Percentiles rank a stretch among this genome's conserved stretches.
Evolutionary conservation across 805 yeast species (phyloP).

Genomic region (Yarrowia bubula): DNA sequence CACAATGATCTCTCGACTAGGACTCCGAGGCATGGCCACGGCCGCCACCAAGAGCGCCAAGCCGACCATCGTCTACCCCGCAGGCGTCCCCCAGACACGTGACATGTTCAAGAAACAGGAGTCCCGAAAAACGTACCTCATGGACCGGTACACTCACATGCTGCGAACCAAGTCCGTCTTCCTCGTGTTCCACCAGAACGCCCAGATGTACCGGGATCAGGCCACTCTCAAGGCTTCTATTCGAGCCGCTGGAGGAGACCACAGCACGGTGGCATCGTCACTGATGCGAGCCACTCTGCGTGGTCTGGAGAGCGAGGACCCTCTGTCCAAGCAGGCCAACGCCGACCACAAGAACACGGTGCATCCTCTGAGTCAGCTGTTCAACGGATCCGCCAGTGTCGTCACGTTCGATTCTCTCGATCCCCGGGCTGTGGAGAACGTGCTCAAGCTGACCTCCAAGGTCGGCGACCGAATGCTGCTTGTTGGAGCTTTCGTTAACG

Average conservation of each 20-base stretch:
- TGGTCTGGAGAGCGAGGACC: constrained; percentile 67
- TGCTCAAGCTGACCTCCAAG: constrained; percentile 58
- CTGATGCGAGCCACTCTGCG: constrained; percentile 75
- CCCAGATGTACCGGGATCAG: constrained; percentile 68
- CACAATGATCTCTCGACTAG: constrained; percentile 18
- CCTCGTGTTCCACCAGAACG: constrained; percentile 81
- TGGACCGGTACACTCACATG: constrained; percentile 74
- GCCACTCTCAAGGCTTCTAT: constrained; percentile 61
- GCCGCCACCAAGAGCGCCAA: neutral
- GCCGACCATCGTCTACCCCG: constrained; percentile 4
- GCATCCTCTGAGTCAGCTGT: constrained; percentile 69
- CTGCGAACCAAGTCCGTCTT: constrained; percentile 68
- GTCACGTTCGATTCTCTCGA: constrained; percentile 66
- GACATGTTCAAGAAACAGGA: constrained; percentile 59
- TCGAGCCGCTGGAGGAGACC: constrained; percentile 60
- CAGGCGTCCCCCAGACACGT: constrained; percentile 33
- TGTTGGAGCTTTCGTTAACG: constrained; percentile 82
- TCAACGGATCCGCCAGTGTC: constrained; percentile 84
- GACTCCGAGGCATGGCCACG: constrained; percentile 24
- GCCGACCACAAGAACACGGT: constrained; percentile 38
- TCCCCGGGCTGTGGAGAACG: constrained; percentile 63
- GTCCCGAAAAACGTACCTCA: constrained; percentile 81
- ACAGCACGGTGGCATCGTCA: constrained; percentile 65
- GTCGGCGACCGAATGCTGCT: constrained; percentile 73
- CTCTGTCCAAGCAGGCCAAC: constrained; percentile 60